Evolutionary conservation across 306 rosid genomes (phyloP).

Genomic region (Cicer bijugum): DNA sequence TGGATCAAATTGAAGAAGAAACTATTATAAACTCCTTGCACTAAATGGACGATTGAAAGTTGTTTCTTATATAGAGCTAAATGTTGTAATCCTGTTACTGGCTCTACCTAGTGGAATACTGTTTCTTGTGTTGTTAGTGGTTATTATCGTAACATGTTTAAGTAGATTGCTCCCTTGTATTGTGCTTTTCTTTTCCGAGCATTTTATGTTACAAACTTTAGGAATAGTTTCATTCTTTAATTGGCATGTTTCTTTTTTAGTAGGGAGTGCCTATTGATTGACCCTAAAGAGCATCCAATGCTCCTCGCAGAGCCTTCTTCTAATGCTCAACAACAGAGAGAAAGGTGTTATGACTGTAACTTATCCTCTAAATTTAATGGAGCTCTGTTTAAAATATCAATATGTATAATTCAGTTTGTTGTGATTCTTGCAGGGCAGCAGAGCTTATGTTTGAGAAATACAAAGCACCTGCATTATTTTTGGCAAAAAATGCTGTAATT

Average conservation of each 20-base stretch:
- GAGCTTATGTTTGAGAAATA: slow-evolving; percentile 98
- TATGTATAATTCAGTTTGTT: slow-evolving; percentile 41
- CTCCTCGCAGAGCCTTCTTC: slow-evolving; percentile 97
- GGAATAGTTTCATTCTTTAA: slow-evolving; percentile 29
- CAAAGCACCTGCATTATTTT: slow-evolving; percentile 94
- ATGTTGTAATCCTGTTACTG: slow-evolving; percentile 12
- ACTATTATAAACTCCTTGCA: not conserved
- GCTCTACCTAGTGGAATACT: not conserved
- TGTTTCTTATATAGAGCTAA: slow-evolving; percentile 4
- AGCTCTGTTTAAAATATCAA: slow-evolving; percentile 31
- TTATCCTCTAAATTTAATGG: slow-evolving; percentile 7
- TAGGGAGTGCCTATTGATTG: slow-evolving; percentile 90
- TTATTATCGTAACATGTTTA: slow-evolving; percentile 25
- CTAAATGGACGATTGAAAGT: not conserved
- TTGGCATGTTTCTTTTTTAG: slow-evolving; percentile 35
- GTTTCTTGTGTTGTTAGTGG: slow-evolving; percentile 1
- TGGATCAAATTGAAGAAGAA: slow-evolving; percentile 5
- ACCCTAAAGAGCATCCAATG: slow-evolving; percentile 98
- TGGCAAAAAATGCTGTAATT: slow-evolving; percentile 97
- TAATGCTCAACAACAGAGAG: slow-evolving; percentile 88
- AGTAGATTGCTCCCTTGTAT: slow-evolving; percentile 5
- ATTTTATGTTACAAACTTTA: not conserved
- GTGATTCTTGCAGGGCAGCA: slow-evolving; percentile 71
- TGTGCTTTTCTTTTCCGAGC: not conserved
- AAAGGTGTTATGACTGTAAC: slow-evolving; percentile 59